A percentile compares a stretch with the other conserved stretches of the same genome.
Evolutionary conservation across 192 early-diverging fungal species (phyloP).

Genomic region (Mortierella antarctica): DNA sequence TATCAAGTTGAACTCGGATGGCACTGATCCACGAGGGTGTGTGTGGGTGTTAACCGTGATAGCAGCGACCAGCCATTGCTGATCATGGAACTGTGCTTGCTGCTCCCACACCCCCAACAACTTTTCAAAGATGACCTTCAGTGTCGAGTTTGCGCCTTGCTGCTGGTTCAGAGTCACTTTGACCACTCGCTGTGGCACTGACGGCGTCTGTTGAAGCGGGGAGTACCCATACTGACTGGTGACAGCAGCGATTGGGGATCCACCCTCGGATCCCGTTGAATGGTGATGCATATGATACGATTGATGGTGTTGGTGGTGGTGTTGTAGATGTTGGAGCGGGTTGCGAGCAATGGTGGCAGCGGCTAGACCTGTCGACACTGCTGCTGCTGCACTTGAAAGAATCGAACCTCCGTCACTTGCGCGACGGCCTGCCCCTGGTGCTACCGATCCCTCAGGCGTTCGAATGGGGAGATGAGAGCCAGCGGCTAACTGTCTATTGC

Average conservation of each 20-base stretch:
- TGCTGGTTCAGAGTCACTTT: conserved; percentile 49
- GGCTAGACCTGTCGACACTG: conserved; percentile 24
- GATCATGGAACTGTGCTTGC: conserved; percentile 7
- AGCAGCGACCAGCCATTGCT: neutral
- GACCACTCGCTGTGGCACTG: conserved; percentile 4
- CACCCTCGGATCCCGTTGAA: neutral
- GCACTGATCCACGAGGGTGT: too few species aligned
- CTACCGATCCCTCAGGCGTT: neutral
- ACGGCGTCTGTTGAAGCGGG: conserved; percentile 11
- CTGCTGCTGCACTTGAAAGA: conserved; percentile 39
- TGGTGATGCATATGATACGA: conserved; percentile 12
- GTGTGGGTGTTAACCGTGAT: too few species aligned
- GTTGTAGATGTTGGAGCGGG: conserved; percentile 13
- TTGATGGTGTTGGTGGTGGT: conserved; percentile 4
- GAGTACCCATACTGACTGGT: conserved; percentile 1
- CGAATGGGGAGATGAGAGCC: neutral
- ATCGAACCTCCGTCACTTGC: conserved; percentile 51
- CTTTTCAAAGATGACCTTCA: conserved; percentile 29
- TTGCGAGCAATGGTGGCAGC: conserved; percentile 14
- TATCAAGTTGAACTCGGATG: too few species aligned
- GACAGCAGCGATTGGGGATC: neutral
- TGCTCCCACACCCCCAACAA: conserved; percentile 24
- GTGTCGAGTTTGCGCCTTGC: conserved; percentile 44
- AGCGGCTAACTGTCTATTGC: neutral
- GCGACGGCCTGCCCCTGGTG: conserved; percentile 14